Percentiles rank a stretch among this genome's conserved stretches.
Conservation (phyloP, 1,139 yeast species). For the Kodamaea derodonti region DNA sequence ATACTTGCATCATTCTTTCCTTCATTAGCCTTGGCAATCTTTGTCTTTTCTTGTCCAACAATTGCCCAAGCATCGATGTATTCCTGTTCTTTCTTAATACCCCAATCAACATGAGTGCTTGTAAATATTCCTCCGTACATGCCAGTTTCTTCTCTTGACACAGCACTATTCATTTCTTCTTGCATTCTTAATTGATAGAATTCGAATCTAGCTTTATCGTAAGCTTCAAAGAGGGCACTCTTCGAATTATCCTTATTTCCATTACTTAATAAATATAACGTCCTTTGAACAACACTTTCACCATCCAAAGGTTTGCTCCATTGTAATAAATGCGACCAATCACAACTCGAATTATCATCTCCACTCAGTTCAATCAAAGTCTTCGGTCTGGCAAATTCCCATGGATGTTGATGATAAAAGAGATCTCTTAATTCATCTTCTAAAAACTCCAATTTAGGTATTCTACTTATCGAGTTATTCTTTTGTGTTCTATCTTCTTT, state of each 20-base stretch:
- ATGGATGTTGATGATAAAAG: constrained; percentile 92
- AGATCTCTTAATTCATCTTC: constrained; percentile 82
- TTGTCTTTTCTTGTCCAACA: constrained; percentile 62
- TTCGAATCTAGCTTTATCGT: constrained; percentile 83
- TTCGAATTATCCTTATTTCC: not conserved
- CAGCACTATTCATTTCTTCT: constrained; percentile 71
- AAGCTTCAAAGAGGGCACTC: constrained; percentile 58
- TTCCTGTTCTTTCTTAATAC: constrained; percentile 67
- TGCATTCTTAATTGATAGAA: constrained; percentile 82
- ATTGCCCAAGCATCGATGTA: constrained; percentile 69
- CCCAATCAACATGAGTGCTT: constrained; percentile 58
- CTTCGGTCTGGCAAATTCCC: constrained; percentile 97
- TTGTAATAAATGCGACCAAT: constrained; percentile 82
- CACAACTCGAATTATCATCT: constrained; percentile 42
- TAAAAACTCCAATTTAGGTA: constrained; percentile 62
- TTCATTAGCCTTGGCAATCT: constrained; percentile 41
- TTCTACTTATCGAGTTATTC: constrained; percentile 40
- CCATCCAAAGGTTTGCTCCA: constrained; percentile 76
- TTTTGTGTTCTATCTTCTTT: constrained; percentile 22
- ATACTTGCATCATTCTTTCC: constrained; percentile 29
- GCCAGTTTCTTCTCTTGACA: constrained; percentile 76
- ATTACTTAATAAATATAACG: constrained; percentile 60
- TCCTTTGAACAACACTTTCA: constrained; percentile 90
- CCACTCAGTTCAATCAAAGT: constrained; percentile 73
- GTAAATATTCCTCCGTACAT: constrained; percentile 82